Percentiles rank a stretch among this genome's conserved stretches.
These are phyloP conservation scores for Dinochytrium kinnereticum DNA, from an alignment of 371 early-diverging fungal genomes.

Conservation along the genomic window DNA sequence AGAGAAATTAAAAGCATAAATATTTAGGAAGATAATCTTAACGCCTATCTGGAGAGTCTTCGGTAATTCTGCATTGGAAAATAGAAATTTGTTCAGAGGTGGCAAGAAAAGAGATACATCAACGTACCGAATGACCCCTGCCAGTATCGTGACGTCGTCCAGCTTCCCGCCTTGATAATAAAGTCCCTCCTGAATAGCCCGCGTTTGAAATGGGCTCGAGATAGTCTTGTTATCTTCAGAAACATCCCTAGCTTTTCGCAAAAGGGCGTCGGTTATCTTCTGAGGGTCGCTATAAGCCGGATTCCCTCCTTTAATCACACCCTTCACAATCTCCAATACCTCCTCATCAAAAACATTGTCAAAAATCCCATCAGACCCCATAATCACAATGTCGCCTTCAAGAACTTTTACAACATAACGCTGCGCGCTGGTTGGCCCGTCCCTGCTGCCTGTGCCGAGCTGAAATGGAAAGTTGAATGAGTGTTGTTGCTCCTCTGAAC, in stretches of 20 bases:
- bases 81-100: too few relatives aligned
- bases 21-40: too few relatives aligned
- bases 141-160: constrained; percentile 84
- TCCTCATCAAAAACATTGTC: constrained; percentile 63
- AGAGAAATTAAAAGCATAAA: too few relatives aligned
- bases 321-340: constrained; percentile 50
- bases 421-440: constrained; percentile 53
- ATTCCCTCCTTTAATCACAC: constrained; percentile 21
- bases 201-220: constrained; percentile 83
- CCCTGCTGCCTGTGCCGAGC: constrained; percentile 54
- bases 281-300: constrained; percentile 62
- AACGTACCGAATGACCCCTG: constrained; percentile 66
- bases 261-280: constrained; percentile 76
- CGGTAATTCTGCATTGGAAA: constrained; percentile 29
- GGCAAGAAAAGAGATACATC: neutral
- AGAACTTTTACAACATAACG: constrained; percentile 74
- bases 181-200: constrained; percentile 73
- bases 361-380: constrained; percentile 59
- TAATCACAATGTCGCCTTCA: constrained; percentile 61
- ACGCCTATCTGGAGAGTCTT: constrained; percentile 39
- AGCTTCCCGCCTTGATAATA: constrained; percentile 77
- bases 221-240: constrained; percentile 75
- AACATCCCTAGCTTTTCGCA: constrained; percentile 73
- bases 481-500: constrained; percentile 80
- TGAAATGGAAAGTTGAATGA: constrained; percentile 66